Conservation (phyloP, 495 filamentous ascomycete species). For the Tricharina praecox region DNA sequence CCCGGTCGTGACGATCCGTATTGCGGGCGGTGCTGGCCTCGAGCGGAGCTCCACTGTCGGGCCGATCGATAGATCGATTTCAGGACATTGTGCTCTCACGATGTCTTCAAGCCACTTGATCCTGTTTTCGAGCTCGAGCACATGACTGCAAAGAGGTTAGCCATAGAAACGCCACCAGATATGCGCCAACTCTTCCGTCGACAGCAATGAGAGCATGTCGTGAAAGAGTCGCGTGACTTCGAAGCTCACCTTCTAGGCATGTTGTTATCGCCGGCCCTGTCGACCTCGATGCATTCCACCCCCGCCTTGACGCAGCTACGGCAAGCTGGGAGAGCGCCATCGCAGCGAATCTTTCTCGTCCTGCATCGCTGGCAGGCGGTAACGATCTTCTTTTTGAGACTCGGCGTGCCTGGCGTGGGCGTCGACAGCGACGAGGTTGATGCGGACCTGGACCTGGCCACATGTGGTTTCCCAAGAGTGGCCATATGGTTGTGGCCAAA, state of each 20-base stretch:
- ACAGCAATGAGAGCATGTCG: too few species aligned
- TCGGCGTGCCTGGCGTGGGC: slow-evolving; percentile 10
- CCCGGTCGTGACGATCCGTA: slow-evolving; percentile 26
- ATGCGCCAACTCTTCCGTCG: too few species aligned
- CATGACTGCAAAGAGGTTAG: slow-evolving; percentile 18
- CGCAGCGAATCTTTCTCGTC: slow-evolving; percentile 26
- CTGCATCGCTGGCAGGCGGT: slow-evolving; percentile 27
- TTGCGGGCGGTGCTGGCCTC: slow-evolving; percentile 22
- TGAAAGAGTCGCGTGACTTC: background rate
- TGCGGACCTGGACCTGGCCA: slow-evolving; percentile 20
- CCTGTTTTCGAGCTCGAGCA: slow-evolving; percentile 24
- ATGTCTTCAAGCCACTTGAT: slow-evolving; percentile 26
- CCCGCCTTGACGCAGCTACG: slow-evolving; percentile 23
- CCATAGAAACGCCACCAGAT: too few species aligned
- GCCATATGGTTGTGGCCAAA: slow-evolving; percentile 3
- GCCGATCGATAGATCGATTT: slow-evolving; percentile 18
- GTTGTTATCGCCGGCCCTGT: slow-evolving; percentile 23
- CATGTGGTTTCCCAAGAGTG: slow-evolving; percentile 5
- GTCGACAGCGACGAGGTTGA: slow-evolving; percentile 25
- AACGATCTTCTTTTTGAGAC: slow-evolving; percentile 23
- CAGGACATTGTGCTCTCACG: slow-evolving; percentile 12
- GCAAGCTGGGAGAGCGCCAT: slow-evolving; percentile 24
- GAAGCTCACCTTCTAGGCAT: slow-evolving; percentile 24
- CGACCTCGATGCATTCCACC: slow-evolving; percentile 25
- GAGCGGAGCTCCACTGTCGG: slow-evolving; percentile 24